phyloP scores from a whole-genome alignment of 257 asterid species.

The Gynochthodes officinalis region DNA sequence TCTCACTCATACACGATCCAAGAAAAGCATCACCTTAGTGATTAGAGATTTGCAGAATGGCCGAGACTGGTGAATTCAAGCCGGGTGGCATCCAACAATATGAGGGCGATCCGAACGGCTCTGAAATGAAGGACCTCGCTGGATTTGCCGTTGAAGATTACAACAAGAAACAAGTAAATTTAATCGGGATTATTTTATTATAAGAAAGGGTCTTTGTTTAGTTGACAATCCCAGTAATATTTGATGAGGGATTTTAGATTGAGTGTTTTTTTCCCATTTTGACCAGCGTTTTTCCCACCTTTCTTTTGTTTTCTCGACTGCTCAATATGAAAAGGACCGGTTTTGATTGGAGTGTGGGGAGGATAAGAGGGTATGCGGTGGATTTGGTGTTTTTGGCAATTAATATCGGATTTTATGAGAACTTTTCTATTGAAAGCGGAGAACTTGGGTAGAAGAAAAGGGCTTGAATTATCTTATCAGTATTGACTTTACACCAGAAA shows the following conservation, averaged over 20 bases:
- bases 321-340: background rate
- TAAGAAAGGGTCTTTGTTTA: background rate
- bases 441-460: background rate
- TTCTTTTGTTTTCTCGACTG: too few relatives aligned
- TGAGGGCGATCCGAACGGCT: slow-evolving; percentile 62
- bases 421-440: background rate
- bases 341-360: background rate
- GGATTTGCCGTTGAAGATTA: slow-evolving; percentile 74
- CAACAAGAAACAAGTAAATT: slow-evolving; percentile 60
- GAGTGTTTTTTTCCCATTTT: background rate
- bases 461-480: background rate
- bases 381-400: background rate
- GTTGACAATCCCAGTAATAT: background rate
- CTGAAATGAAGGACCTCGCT: slow-evolving; percentile 63
- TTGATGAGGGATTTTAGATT: too few relatives aligned
- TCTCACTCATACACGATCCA: background rate
- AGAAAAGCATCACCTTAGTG: background rate
- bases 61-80: too few relatives aligned
- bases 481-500: background rate
- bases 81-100: slow-evolving; percentile 47
- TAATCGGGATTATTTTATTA: background rate
- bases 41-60: slow-evolving; percentile 31
- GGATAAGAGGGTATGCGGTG: background rate
- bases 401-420: background rate
- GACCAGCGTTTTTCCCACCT: background rate